phyloP scores from a whole-genome alignment of 768 basidiomycete genomes.

The Strobilomyces echinocephalus region DNA sequence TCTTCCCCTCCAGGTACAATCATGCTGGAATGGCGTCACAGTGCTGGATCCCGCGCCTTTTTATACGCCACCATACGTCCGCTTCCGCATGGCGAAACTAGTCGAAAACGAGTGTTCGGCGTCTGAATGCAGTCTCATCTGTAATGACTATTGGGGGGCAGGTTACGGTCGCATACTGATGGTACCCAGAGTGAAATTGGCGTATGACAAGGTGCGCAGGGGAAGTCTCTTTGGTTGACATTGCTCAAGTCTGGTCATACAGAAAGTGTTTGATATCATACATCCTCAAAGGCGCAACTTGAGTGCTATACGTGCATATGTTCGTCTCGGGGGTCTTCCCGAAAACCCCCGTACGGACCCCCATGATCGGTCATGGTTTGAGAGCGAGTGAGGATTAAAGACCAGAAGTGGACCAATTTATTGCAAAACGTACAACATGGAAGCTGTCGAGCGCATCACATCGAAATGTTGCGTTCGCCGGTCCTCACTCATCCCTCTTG shows the following conservation, averaged over 20 bases:
- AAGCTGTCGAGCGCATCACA: too few relatives aligned
- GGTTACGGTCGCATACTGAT: slow-evolving; percentile 97
- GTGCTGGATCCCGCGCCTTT: slow-evolving; percentile 94
- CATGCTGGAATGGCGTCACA: slow-evolving; percentile 98
- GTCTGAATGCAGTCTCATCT: slow-evolving; percentile 92
- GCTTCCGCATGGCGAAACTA: slow-evolving; percentile 93
- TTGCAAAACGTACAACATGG: too few relatives aligned
- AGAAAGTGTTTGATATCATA: slow-evolving; percentile 94
- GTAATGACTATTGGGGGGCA: slow-evolving; percentile 97
- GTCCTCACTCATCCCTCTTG: too few relatives aligned
- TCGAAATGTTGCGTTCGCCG: too few relatives aligned
- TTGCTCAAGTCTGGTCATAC: slow-evolving; percentile 8
- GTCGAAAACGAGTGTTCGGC: slow-evolving; percentile 90
- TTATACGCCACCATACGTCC: slow-evolving; percentile 84
- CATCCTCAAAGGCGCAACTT: slow-evolving; percentile 88
- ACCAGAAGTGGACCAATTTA: too few relatives aligned
- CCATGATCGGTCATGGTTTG: slow-evolving; percentile 97
- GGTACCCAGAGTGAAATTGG: slow-evolving; percentile 94
- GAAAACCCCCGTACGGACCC: slow-evolving; percentile 96
- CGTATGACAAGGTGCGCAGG: slow-evolving; percentile 76
- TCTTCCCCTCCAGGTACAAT: slow-evolving; percentile 95
- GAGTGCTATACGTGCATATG: slow-evolving; percentile 92
- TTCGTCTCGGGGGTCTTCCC: slow-evolving; percentile 90
- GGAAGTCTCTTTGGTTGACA: not conserved
- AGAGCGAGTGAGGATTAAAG: too few relatives aligned